A percentile compares a stretch with the other conserved stretches of the same genome.
phyloP scores from a whole-genome alignment of 2,329 filamentous ascomycete genomes.

The Penicillium capsulatum region DNA sequence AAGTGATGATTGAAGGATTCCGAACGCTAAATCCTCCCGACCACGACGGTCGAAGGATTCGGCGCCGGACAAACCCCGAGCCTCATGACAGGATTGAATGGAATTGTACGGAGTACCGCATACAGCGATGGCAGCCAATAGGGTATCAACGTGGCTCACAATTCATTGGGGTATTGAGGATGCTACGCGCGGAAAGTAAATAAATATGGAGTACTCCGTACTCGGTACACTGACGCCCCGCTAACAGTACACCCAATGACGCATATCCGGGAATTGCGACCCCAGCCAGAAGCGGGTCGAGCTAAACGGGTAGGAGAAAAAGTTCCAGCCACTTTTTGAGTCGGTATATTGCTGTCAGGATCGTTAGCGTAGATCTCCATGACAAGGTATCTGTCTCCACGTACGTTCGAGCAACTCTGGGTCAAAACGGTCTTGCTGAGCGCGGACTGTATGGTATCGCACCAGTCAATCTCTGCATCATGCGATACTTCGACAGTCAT shows the following conservation, averaged over 20 bases:
- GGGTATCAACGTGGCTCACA: no score
- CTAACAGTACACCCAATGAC: slow-evolving; percentile 1
- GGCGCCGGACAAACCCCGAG: no score
- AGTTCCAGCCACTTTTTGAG: slow-evolving; percentile 6
- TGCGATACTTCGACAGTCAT: slow-evolving; percentile 1
- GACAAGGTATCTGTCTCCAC: neutral
- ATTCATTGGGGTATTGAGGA: no score
- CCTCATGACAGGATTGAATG: no score
- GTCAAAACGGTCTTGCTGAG: slow-evolving; percentile 5
- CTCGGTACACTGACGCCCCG: no score
- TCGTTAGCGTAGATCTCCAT: neutral
- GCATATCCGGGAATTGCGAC: slow-evolving; percentile 1
- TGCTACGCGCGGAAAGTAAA: no score
- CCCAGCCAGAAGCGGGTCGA: slow-evolving; percentile 2
- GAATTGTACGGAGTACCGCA: no score
- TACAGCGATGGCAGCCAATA: no score
- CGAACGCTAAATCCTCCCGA: no score
- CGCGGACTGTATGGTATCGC: slow-evolving; percentile 3
- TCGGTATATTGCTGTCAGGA: slow-evolving; percentile 5
- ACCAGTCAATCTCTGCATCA: slow-evolving; percentile 3
- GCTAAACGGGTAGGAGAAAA: slow-evolving; percentile 7
- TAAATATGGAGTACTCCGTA: no score
- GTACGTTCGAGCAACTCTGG: slow-evolving; percentile 4
- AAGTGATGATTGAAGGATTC: no score
- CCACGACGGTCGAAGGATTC: no score